Evolutionary conservation across 2,329 filamentous ascomycete species (phyloP).

Genomic region (Pseudonectria foliicola): DNA sequence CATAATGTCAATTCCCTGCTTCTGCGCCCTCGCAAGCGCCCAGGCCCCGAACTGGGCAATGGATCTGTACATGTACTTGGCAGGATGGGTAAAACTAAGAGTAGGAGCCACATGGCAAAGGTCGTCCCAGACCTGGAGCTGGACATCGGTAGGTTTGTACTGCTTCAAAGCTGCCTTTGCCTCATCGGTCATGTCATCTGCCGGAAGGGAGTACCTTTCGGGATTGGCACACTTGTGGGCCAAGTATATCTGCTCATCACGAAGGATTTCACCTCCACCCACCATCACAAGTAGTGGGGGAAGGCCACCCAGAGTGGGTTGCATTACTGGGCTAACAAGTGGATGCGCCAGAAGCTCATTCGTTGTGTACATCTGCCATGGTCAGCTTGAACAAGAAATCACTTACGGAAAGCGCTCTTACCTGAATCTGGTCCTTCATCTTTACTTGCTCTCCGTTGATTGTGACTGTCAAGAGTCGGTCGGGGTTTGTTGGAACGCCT

Average conservation of each 20-base stretch:
- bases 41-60: slow-evolving; percentile 91
- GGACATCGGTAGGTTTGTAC: slow-evolving; percentile 81
- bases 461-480: slow-evolving; percentile 50
- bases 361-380: slow-evolving; percentile 60
- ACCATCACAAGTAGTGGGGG: slow-evolving; percentile 81
- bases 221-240: slow-evolving; percentile 93
- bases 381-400: slow-evolving; percentile 4
- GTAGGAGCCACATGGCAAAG: slow-evolving; percentile 89
- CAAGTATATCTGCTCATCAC: slow-evolving; percentile 91
- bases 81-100: slow-evolving; percentile 90
- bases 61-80: slow-evolving; percentile 91
- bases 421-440: slow-evolving; percentile 88
- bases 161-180: slow-evolving; percentile 53
- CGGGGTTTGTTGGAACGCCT: slow-evolving; percentile 20
- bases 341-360: slow-evolving; percentile 84
- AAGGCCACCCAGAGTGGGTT: slow-evolving; percentile 81
- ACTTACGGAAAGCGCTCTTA: slow-evolving; percentile 29
- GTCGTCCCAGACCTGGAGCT: slow-evolving; percentile 94
- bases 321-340: slow-evolving; percentile 80
- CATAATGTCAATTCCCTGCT: slow-evolving; percentile 70
- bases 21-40: slow-evolving; percentile 77
- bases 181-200: slow-evolving; percentile 54
- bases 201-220: slow-evolving; percentile 61
- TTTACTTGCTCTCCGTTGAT: slow-evolving; percentile 65
- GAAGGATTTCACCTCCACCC: slow-evolving; percentile 80